Conservation (phyloP, 179 eudicot genomes). For the Amaranthus tricolor region DNA sequence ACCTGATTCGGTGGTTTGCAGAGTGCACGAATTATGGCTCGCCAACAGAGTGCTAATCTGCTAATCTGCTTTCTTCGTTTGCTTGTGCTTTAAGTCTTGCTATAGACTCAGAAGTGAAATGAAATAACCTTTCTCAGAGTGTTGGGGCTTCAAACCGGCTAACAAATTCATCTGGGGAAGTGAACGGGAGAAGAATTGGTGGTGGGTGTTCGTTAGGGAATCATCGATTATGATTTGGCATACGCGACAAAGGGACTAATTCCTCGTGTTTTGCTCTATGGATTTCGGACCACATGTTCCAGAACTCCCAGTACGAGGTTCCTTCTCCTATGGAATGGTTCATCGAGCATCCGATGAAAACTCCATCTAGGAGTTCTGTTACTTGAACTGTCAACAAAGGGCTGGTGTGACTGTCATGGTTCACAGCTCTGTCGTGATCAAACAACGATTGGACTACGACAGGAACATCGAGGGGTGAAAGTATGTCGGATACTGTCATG, state of each 20-base stretch:
- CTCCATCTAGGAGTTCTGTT: conserved; percentile 28
- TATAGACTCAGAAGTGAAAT: conserved; percentile 21
- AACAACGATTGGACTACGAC: conserved; percentile 30
- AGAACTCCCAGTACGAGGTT: conserved; percentile 30
- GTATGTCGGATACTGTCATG: conserved; percentile 29
- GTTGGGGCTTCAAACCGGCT: conserved; percentile 15
- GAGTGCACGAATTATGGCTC: conserved; percentile 28
- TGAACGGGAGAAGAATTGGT: conserved; percentile 16
- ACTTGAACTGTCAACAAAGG: conserved; percentile 25
- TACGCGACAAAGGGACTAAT: background rate
- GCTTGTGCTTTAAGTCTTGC: conserved; percentile 20
- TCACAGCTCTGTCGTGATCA: conserved; percentile 22
- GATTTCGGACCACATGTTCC: conserved; percentile 29
- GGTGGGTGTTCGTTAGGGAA: conserved; percentile 17
- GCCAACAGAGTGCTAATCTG: conserved; percentile 27
- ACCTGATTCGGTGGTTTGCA: conserved; percentile 16
- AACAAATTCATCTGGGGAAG: conserved; percentile 22
- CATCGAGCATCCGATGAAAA: conserved; percentile 22
- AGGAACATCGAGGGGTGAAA: conserved; percentile 27
- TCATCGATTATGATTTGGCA: conserved; percentile 13
- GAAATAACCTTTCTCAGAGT: conserved; percentile 23
- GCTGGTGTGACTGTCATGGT: conserved; percentile 22
- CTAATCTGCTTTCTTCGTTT: background rate
- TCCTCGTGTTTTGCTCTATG: background rate
- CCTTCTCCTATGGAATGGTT: conserved; percentile 22